Base-by-base conservation (phyloP, 768 basidiomycete species). In the Lactifluus rugatus region DNA sequence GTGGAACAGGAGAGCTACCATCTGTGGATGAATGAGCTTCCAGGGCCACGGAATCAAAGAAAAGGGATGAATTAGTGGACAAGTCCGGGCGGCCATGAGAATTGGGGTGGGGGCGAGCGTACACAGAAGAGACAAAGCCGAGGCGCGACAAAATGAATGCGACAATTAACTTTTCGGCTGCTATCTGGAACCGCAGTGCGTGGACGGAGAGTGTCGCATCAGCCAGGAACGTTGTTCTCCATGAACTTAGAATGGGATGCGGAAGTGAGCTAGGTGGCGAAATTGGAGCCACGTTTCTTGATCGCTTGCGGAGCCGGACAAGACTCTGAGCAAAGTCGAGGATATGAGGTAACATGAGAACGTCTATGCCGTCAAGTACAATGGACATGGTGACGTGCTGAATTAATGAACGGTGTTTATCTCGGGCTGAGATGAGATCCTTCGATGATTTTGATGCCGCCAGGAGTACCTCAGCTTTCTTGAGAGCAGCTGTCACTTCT, bases 151-250 rank as follows among this genome's bases (percentile, higher is more conserved):
- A 65, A 16, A 78, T 78, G 54, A 84, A 75, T 52, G 85, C 87
- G 54, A 87, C 78, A 17, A 80, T 73, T 28, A 90, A 73, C 64
- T 83, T 88, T 65, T 85, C 84, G 7, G 87, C 85, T 5, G 80
- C 82, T 8, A 85, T 85, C 54, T 77, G 79, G n/a, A 87, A 65
- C 26, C 74, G 75, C 44, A 85, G 62, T 8, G 67, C 72, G 7
- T 70, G 73, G 48, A 84, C 63, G 36, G 70, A 70, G 6, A 78
- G 66, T 5, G 76, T 68, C 13, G 78, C 44, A 51, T 82, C 76
- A 7, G 66, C 39, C 45, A 72, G 54, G 59, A 71, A 41, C 53
- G 60, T 39, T 7, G 61, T 62, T 17, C 56, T 48, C 26, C 46
- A 46, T 19, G 56, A 26, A 21, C 34, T 23, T 31, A 39, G 39